Evolutionary conservation across 805 yeast species (phyloP).

Genomic region (Candida incommunis): DNA sequence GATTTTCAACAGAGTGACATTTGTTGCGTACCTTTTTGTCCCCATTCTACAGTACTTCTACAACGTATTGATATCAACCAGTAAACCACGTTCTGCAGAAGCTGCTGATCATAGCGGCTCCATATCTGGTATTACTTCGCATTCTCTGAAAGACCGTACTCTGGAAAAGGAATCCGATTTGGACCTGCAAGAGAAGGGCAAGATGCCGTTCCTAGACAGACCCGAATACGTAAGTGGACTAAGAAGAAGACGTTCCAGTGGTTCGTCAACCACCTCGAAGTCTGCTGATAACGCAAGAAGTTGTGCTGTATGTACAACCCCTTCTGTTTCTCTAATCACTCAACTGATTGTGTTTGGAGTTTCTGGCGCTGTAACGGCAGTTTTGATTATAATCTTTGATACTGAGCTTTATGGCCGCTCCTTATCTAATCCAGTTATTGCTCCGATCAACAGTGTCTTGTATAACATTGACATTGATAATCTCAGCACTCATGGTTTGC

Average conservation of each 20-base stretch:
- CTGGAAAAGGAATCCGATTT: background rate
- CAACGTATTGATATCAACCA: background rate
- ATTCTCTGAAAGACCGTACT: background rate
- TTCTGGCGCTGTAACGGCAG: constrained; percentile 23
- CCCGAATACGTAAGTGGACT: background rate
- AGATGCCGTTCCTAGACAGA: background rate
- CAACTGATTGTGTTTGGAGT: constrained; percentile 15
- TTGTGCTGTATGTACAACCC: background rate
- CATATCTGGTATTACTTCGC: background rate
- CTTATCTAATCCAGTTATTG: constrained; percentile 26
- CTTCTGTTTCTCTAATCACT: background rate
- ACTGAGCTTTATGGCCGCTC: constrained; percentile 27
- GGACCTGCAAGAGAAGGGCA: background rate
- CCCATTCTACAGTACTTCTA: constrained; percentile 42
- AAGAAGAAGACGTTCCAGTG: background rate
- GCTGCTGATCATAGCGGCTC: too few species aligned
- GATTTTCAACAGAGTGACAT: constrained; percentile 72
- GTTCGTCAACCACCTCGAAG: background rate
- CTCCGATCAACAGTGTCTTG: constrained; percentile 65
- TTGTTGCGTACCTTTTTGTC: constrained; percentile 54
- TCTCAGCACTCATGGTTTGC: constrained; percentile 68
- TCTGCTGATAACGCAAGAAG: background rate
- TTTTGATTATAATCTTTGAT: constrained; percentile 36
- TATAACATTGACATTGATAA: constrained; percentile 54
- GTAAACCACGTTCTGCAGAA: too few species aligned